Evolutionary conservation across 2,329 filamentous ascomycete species (phyloP), one percentile per base, ranked within the genome.

Genomic region (Fusarium poae): DNA sequence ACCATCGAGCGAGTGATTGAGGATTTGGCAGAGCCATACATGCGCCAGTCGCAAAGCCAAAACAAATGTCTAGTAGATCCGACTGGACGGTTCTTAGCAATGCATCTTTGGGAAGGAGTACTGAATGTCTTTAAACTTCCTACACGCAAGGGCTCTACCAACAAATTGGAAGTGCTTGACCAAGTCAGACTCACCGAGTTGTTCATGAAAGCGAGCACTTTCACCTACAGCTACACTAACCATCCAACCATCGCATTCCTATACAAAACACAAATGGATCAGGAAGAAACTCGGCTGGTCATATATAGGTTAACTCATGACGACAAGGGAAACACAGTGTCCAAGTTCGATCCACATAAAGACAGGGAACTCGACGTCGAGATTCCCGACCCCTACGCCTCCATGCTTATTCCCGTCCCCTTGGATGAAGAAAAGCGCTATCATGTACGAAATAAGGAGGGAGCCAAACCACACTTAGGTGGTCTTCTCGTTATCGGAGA

Each of bases 11-110:
- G 85, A 74, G 73, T 80, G 2, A 85, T 87, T 40, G 79, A 83
- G 40, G 88, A 91, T 65, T 74, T 80, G 2, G 81, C 85, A 32
- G 87, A 90, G 73, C 85, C 82, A 37, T 85, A 88, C 64, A 87
- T 90, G 86, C 84, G 93, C 53, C 92, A 97, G 75, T 91, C 91
- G 10, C 92, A 95, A 77, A 94, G 92, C 62, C 91, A 92, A 71
- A 92, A 97, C 78, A 86, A 92, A 73, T 95, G 92, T 72, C 83
- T 94, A 65, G 89, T 97, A 7, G 95, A 98, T 77, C 94, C 94
- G 0, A 91, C 90, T 0, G 90, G 91, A 34, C 81, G 80, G 39
- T 88, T 83, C 71, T 81, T 88, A 80, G 84, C 82, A 11, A 83
- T 88, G 77, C 83, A 88, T 62, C 79, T 89, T 2, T 89, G 86